A percentile compares a stretch with the other conserved stretches of the same genome.
These are phyloP conservation scores for Phytopythium delawarense DNA, from an alignment of 352 stramenopile genomes.

Conservation along the genomic window DNA sequence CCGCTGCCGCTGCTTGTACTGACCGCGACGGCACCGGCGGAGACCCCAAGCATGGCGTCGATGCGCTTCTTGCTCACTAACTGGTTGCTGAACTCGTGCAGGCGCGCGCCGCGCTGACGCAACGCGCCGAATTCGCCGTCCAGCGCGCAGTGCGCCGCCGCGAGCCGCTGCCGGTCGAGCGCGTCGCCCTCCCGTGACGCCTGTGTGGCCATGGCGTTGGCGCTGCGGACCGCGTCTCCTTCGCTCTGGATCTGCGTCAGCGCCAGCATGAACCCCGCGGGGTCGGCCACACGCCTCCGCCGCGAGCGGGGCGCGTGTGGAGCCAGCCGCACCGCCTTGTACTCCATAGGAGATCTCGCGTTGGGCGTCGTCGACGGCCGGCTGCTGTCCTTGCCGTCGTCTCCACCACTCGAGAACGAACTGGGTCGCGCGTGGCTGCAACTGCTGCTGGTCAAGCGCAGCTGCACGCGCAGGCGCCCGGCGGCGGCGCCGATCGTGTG, in stretches of 20 bases:
- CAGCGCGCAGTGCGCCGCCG: conserved; percentile 30
- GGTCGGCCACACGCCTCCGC: conserved; percentile 39
- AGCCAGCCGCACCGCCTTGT: conserved; percentile 44
- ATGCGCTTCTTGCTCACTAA: conserved; percentile 53
- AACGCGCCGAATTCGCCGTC: conserved; percentile 39
- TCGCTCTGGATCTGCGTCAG: conserved; percentile 55
- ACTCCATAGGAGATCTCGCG: conserved; percentile 19
- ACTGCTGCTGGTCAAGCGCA: conserved; percentile 47
- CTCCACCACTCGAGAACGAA: background rate
- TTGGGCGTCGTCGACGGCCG: conserved; percentile 20
- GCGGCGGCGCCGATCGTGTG: conserved; percentile 53
- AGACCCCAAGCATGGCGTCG: conserved; percentile 19
- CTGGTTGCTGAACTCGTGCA: conserved; percentile 69
- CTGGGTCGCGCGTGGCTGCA: background rate
- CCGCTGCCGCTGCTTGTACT: background rate
- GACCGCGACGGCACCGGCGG: background rate
- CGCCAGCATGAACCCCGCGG: conserved; percentile 42
- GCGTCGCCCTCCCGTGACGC: conserved; percentile 27
- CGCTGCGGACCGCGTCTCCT: conserved; percentile 38
- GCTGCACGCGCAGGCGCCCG: conserved; percentile 39
- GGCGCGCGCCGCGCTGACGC: conserved; percentile 21
- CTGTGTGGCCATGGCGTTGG: conserved; percentile 42
- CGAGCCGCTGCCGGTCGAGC: conserved; percentile 24
- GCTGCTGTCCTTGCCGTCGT: background rate
- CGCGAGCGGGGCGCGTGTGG: conserved; percentile 23